These are phyloP conservation scores for Trichoderma sp. DNA, from an alignment of 2,329 filamentous ascomycete species.

Conservation along the genomic window DNA sequence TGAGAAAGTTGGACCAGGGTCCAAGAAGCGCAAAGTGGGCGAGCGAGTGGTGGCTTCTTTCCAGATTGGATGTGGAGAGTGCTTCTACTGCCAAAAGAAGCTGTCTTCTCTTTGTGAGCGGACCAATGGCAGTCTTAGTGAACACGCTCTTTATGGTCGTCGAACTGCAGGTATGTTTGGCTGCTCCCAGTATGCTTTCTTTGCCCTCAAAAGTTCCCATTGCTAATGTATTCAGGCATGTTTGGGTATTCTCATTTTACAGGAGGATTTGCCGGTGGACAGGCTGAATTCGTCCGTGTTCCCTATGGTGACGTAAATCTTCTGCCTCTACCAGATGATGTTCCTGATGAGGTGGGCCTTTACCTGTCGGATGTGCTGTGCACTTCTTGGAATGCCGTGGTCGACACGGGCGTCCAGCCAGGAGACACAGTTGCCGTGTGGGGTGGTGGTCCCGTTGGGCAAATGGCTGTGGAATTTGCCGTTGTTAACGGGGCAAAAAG, in stretches of 20 bases:
- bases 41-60: background rate
- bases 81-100: background rate
- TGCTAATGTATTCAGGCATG: background rate
- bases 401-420: background rate
- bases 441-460: background rate
- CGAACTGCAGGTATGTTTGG: background rate
- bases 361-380: background rate
- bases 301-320: background rate
- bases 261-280: background rate
- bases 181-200: background rate
- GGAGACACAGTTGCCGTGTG: background rate
- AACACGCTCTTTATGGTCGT: background rate
- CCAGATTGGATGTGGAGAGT: background rate
- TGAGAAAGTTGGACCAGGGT: background rate
- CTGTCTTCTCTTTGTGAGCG: background rate
- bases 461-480: background rate
- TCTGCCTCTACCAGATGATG: background rate
- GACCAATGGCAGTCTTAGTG: background rate
- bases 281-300: background rate
- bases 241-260: background rate
- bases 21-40: background rate
- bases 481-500: background rate
- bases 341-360: background rate
- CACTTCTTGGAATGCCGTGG: background rate
- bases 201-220: background rate